These are phyloP conservation scores for Tetradesmus obliquus DNA, from an alignment of 139 green algal genomes.

Conservation along the genomic window DNA sequence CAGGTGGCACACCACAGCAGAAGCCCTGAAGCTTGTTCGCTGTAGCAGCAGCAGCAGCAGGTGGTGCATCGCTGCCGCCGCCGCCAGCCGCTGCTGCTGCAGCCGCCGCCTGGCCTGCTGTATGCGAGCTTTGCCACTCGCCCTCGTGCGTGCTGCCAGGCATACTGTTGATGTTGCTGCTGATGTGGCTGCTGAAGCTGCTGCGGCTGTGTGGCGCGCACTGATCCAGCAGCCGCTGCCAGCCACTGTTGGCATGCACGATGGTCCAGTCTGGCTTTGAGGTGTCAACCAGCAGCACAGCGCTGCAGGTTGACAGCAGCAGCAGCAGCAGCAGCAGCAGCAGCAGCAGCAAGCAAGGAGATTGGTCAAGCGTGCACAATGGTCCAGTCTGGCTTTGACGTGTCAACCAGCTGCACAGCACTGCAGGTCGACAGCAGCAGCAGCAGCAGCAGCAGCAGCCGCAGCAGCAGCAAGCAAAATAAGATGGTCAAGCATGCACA, in stretches of 20 bases:
- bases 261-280: not conserved
- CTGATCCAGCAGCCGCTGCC: not conserved
- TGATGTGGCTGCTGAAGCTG: not conserved
- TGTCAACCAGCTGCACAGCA: conserved; percentile 24
- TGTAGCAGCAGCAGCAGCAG: not conserved
- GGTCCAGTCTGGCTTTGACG: not conserved
- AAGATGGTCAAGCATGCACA: not conserved
- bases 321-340: too few species aligned
- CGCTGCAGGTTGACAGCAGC: not conserved
- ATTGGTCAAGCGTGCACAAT: too few species aligned
- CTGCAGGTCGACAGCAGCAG: not conserved
- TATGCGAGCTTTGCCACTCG: not conserved
- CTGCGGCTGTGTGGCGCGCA: not conserved
- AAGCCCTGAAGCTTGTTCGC: not conserved
- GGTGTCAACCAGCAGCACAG: conserved; percentile 27
- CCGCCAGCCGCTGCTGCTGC: not conserved
- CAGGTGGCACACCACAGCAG: not conserved
- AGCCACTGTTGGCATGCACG: conserved; percentile 25
- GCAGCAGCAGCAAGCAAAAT: too few species aligned
- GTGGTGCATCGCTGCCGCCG: not conserved
- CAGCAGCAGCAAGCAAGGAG: too few species aligned
- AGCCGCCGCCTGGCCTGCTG: not conserved
- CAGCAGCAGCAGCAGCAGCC: not conserved
- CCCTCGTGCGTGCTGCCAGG: not conserved
- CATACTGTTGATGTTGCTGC: not conserved